Evolutionary conservation across 2,329 filamentous ascomycete genomes (phyloP), one percentile per base, ranked within the genome.

Genomic region (Monosporascus sp.): DNA sequence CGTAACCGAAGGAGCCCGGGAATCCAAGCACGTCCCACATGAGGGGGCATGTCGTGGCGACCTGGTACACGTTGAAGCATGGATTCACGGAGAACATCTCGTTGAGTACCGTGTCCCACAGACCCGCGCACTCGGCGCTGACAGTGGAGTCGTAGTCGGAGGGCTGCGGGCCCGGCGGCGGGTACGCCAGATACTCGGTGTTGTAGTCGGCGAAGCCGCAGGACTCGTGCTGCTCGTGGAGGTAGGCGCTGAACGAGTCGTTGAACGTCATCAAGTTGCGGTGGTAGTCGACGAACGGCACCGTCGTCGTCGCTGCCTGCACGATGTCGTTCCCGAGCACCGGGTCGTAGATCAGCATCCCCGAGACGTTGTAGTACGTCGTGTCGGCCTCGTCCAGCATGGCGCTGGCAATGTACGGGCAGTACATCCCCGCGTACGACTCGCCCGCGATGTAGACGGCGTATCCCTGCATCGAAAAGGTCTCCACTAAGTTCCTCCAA

Each of bases 41-140:
- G 2, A 86, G 61, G 1, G 87, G 86, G 66, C 87, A 90, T 9
- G 82, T 87, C 7, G 79, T 82, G 5, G 81, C 81, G 17, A 90
- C 77, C 52, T 85, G 79, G 70, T 89, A 90, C 19, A 87, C 73
- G 65, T 88, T 81, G 70, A 85, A 90, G 71, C 87, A 90, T 0
- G 87, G 86, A 71, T 90, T 90, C 37, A 66, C 61, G 26, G 71
- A 70, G 1, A 74, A 59, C 31, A 80, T 85, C 9, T 78, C 66
- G 11, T 61, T 47, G 60, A 71, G 73, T 49, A 88, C 79, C 19
- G 78, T 70, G 56, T 74, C 68, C 66, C 78, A 85, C 11, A 86
- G 63, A 52, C 74, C 71, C 55, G 70, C 75, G 65, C 86, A 88
- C 36, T 73, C 74, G 8, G 72, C 62, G 36, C 71, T 70, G 37